Conservation (phyloP, 108 stramenopile species). For the Cylindrotheca fusiformis region DNA sequence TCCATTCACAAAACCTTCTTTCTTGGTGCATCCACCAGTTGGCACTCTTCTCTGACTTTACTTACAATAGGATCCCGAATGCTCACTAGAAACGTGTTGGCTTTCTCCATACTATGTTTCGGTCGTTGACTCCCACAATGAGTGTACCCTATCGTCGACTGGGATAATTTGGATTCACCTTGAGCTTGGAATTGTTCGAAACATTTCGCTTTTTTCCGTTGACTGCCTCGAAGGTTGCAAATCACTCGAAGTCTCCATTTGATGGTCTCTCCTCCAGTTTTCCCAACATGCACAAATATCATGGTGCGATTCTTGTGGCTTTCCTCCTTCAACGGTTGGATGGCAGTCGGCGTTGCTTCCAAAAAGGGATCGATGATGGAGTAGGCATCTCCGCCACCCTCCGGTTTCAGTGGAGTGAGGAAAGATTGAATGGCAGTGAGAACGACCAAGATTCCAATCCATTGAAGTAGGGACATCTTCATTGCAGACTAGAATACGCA, state of each 20-base stretch:
- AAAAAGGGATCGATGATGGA: too few relatives aligned
- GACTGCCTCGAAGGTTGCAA: constrained; percentile 15
- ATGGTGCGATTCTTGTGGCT: constrained; percentile 14
- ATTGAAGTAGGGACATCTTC: too few relatives aligned
- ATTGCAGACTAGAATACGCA: too few relatives aligned
- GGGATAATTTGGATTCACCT: constrained; percentile 9
- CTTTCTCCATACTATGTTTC: neutral
- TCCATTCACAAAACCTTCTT: too few relatives aligned
- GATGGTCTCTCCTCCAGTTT: constrained; percentile 40
- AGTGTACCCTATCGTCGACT: constrained; percentile 10
- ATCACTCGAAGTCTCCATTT: constrained; percentile 26
- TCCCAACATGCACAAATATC: constrained; percentile 41
- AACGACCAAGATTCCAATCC: too few relatives aligned
- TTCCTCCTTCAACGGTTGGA: too few relatives aligned
- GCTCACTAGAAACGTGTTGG: constrained; percentile 26
- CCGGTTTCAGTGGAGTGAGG: too few relatives aligned
- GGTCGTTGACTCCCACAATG: constrained; percentile 21
- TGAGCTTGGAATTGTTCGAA: constrained; percentile 6
- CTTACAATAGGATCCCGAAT: constrained; percentile 25
- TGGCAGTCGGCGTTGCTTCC: too few relatives aligned
- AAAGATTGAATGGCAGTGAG: too few relatives aligned
- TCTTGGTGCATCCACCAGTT: too few relatives aligned
- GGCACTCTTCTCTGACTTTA: too few relatives aligned
- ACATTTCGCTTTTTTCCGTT: constrained; percentile 8
- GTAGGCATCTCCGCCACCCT: too few relatives aligned